Evolutionary conservation across 768 basidiomycete genomes (phyloP), one percentile per base, ranked within the genome.

Genomic region (Mycena polygramma): DNA sequence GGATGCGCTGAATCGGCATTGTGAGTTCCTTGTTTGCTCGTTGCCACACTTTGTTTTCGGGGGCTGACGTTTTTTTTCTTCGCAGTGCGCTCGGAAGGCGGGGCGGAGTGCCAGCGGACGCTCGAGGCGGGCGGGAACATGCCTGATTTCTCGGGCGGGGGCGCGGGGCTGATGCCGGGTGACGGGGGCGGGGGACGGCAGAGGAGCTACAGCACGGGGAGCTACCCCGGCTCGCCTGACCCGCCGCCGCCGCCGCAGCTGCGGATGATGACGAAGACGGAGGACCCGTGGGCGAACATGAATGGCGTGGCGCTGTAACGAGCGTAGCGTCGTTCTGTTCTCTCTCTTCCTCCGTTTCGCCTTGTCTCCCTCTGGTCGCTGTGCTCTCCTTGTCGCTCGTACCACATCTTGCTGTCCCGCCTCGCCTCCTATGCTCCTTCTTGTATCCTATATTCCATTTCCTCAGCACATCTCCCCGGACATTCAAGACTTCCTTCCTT

Each of bases 1-100:
- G 89, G 97, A 98, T 80, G 97, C 97, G 49, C 86, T 98, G 61
- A 97, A 97, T 77, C 83, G 97, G 71, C 97, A 99, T 83, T 81
- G 94, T 96, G 81, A 85, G 94, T 91, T 48, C 62, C 48, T 63
- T 57, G 55, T 17, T n/a, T 39, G 22, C 45, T 24, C 63, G 35
- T n/a, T 74, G 92, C 22, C 17, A 7, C 19, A 46, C 45, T 1
- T 19, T 49, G 3, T 48, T 5, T 20, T 17, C 48, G n/a, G 13
- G 17, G 41, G 22, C 49, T 26, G n/a, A 41, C 17, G 2, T 53
- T 59, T 54, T 61, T 10, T 14, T 35, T 24, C 49, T 20, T 62
- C 45, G 35, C 74, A 94, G 91, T 94, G 74, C 88, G 91, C 60
- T 94, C 94, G 13, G 94, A 95, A 74, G 93, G 93, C 67, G 94